These are phyloP conservation scores for Chlorella sp. DNA, from an alignment of 139 green algal genomes.

Conservation along the genomic window DNA sequence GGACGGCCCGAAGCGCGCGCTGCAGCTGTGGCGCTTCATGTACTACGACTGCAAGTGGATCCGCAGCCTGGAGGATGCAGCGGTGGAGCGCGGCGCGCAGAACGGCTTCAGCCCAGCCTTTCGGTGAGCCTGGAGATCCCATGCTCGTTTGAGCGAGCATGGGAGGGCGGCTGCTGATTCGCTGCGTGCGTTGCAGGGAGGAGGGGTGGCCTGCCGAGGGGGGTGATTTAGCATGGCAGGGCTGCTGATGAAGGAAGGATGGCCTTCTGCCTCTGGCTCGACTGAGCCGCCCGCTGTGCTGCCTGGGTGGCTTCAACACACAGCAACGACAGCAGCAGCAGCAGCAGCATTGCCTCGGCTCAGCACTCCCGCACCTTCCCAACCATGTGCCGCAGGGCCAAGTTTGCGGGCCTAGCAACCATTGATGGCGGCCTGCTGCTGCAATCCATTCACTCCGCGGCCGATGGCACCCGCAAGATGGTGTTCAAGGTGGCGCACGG, in stretches of 20 bases:
- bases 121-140: not conserved
- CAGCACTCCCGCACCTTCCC: too few species aligned
- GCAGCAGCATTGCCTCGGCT: too few species aligned
- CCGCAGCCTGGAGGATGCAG: constrained; percentile 59
- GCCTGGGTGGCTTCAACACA: too few species aligned
- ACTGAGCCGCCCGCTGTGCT: too few species aligned
- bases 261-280: too few species aligned
- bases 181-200: too few species aligned
- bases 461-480: constrained; percentile 85
- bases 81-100: constrained; percentile 24
- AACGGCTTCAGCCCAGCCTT: constrained; percentile 73
- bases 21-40: constrained; percentile 89
- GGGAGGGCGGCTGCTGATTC: too few species aligned
- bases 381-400: constrained; percentile 38
- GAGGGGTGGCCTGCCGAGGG: too few species aligned
- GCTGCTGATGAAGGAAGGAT: too few species aligned
- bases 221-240: too few species aligned
- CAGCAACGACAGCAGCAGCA: too few species aligned
- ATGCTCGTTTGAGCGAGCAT: too few species aligned
- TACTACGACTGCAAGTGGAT: constrained; percentile 76
- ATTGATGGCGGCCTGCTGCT: constrained; percentile 75
- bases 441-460: constrained; percentile 54
- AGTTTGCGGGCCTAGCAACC: constrained; percentile 44
- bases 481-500: constrained; percentile 70
- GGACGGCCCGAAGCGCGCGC: constrained; percentile 57